A percentile compares a stretch with the other conserved stretches of the same genome.
Conservation (phyloP, 2,329 filamentous ascomycete genomes). For the Fusarium concolor region DNA sequence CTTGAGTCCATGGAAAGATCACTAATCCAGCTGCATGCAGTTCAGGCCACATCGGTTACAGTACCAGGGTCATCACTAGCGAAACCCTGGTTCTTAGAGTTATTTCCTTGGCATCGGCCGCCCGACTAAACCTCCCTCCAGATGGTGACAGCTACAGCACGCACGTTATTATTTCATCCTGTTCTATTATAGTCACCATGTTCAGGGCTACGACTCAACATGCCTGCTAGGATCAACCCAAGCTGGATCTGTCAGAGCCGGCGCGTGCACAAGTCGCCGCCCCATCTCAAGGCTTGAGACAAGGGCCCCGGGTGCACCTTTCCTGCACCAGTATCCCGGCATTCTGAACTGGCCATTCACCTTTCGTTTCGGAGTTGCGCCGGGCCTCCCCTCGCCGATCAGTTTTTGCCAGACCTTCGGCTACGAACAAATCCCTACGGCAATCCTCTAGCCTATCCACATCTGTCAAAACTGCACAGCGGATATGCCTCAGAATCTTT, state of each 20-base stretch:
- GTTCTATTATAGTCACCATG: slow-evolving; percentile 38
- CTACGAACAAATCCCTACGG: slow-evolving; percentile 39
- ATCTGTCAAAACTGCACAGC: slow-evolving; percentile 38
- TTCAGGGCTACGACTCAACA: slow-evolving; percentile 41
- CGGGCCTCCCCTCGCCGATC: slow-evolving; percentile 32
- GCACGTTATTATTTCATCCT: slow-evolving; percentile 32
- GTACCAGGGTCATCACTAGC: slow-evolving; percentile 36
- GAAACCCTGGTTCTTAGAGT: slow-evolving; percentile 29
- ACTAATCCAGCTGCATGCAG: slow-evolving; percentile 43
- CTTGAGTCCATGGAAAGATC: slow-evolving; percentile 33
- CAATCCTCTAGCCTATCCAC: slow-evolving; percentile 36
- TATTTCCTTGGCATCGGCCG: slow-evolving; percentile 39
- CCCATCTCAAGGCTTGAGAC: slow-evolving; percentile 23
- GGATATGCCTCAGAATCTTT: slow-evolving; percentile 29
- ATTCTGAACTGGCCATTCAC: slow-evolving; percentile 25
- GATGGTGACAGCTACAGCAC: neutral
- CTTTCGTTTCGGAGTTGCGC: slow-evolving; percentile 34
- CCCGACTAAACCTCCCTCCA: slow-evolving; percentile 22
- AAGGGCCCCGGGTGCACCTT: slow-evolving; percentile 23
- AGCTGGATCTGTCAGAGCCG: slow-evolving; percentile 35
- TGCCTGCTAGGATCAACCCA: slow-evolving; percentile 38
- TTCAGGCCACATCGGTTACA: slow-evolving; percentile 30
- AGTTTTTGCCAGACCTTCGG: slow-evolving; percentile 28
- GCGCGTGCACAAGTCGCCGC: slow-evolving; percentile 27
- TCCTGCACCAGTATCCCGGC: slow-evolving; percentile 36